phyloP scores from a whole-genome alignment of 2,329 filamentous ascomycete genomes.

The Phyllosticta paracitricarpa region DNA sequence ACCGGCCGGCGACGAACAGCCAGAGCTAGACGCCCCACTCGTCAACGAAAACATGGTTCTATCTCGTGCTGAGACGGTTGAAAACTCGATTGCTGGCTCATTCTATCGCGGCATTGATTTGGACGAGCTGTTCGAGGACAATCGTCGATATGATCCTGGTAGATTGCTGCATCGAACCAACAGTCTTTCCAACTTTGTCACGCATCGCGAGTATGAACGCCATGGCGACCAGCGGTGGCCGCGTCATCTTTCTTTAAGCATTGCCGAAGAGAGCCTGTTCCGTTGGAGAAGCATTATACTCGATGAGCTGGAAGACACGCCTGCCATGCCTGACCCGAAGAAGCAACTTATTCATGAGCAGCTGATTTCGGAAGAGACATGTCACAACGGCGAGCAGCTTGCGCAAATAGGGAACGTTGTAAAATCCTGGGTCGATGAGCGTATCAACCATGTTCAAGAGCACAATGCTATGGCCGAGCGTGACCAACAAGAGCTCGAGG shows the following conservation, averaged over 20 bases:
- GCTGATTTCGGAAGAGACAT: constrained; percentile 44
- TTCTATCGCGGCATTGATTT: constrained; percentile 51
- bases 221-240: constrained; percentile 45
- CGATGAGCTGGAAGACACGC: constrained; percentile 27
- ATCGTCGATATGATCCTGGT: constrained; percentile 35
- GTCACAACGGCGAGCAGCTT: constrained; percentile 45
- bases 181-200: constrained; percentile 35
- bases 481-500: constrained; percentile 56
- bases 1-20: constrained; percentile 14
- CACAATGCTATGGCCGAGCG: constrained; percentile 54
- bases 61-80: constrained; percentile 31
- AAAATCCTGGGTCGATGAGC: constrained; percentile 51
- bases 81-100: constrained; percentile 49
- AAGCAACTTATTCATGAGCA: constrained; percentile 26
- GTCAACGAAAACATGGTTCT: constrained; percentile 15
- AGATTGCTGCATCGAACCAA: constrained; percentile 52
- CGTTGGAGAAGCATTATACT: constrained; percentile 48
- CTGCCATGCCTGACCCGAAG: constrained; percentile 20
- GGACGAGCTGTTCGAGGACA: constrained; percentile 41
- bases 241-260: constrained; percentile 63
- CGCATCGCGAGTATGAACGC: constrained; percentile 1
- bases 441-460: constrained; percentile 45
- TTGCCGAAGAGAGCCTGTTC: constrained; percentile 65
- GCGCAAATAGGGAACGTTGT: constrained; percentile 43
- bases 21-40: constrained; percentile 13